Base-by-base conservation (phyloP, 2,329 filamentous ascomycete genomes). In the Fusarium pilosicola region DNA sequence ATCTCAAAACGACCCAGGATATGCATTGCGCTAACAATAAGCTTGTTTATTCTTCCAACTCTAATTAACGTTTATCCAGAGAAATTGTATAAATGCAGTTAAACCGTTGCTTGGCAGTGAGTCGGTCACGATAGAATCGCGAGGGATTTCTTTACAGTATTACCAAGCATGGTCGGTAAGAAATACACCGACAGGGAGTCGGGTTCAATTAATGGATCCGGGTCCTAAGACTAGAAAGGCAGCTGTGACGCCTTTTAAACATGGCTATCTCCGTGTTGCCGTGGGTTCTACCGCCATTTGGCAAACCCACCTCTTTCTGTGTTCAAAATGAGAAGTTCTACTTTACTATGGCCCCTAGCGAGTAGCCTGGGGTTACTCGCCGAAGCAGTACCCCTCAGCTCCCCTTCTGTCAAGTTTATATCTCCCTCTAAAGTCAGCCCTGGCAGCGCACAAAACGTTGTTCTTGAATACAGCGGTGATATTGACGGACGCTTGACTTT, bases 401-500 rank as follows among this genome's bases (percentile, higher is more conserved):
- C 56, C 22, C 56, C 62, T 2, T 20, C 48, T 6, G 17, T 55
- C 3, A 64, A 14, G 1, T 65, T 65, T 3, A 7, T 63, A 12
- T 65, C 58, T 2, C 63, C 63, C 6, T 55, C 46, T 3, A 55
- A 36, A 0, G 26, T 65, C 20, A 46, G 26, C 28, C 63, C 34
- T 0, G 61, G 61, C 22, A 70, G 69, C 18, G 56, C 68, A 17
- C 76, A 74, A 7, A 79, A 79, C 22, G 62, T 79, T n/a, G 41
- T 74, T 7, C 42, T 79, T 0, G 61, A 76, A 34, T 78, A 78
- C 41, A 34, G 17, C 5, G 77, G 75, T 0, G 39, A 70, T 20
- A 54, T 76, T 4, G 65, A 78, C 11, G 77, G 77, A 10, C 64
- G 72, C 28, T 64, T 79, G 4, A 58, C 61, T 1, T 26, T 78